These are phyloP conservation scores for Fonsecaea multimorphosa DNA, from an alignment of 2,329 filamentous ascomycete genomes.

Conservation along the genomic window DNA sequence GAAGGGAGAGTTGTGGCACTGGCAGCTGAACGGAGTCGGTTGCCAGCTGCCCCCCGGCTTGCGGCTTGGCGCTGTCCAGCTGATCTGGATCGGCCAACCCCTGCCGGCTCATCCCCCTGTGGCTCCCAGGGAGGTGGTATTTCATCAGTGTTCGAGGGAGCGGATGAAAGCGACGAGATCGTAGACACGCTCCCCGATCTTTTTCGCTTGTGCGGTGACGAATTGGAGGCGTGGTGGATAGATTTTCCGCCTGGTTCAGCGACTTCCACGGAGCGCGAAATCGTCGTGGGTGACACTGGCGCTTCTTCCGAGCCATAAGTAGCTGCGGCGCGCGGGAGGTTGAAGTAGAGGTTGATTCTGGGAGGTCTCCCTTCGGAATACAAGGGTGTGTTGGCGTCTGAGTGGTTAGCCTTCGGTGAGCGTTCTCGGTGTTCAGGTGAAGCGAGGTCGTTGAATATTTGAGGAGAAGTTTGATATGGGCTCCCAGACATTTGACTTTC, in stretches of 20 bases:
- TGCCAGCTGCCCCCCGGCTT: constrained; percentile 30
- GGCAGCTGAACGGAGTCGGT: constrained; percentile 35
- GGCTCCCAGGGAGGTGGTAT: constrained; percentile 40
- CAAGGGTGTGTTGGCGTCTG: constrained; percentile 10
- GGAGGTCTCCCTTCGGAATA: constrained; percentile 12
- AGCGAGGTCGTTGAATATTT: constrained; percentile 18
- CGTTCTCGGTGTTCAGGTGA: constrained; percentile 19
- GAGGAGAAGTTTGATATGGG: constrained; percentile 30
- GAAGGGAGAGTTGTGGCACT: constrained; percentile 21
- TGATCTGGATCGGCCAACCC: constrained; percentile 26
- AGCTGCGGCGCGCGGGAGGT: constrained; percentile 5
- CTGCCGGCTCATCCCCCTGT: constrained; percentile 16
- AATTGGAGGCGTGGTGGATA: constrained; percentile 14
- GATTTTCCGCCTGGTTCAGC: constrained; percentile 15
- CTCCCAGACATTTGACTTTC: constrained; percentile 31
- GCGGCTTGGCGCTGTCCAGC: constrained; percentile 35
- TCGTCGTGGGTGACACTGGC: constrained; percentile 19
- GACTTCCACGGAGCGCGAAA: constrained; percentile 5
- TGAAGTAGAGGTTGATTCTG: constrained; percentile 28
- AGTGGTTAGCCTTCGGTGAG: constrained; percentile 12
- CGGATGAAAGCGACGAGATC: constrained; percentile 49
- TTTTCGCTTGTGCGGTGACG: constrained; percentile 32
- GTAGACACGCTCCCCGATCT: constrained; percentile 41
- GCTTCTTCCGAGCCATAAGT: constrained; percentile 11
- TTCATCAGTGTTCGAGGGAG: constrained; percentile 47